Evolutionary conservation across 169 alveolate species (phyloP).

Genomic region (Plasmodium gallinaceum): DNA sequence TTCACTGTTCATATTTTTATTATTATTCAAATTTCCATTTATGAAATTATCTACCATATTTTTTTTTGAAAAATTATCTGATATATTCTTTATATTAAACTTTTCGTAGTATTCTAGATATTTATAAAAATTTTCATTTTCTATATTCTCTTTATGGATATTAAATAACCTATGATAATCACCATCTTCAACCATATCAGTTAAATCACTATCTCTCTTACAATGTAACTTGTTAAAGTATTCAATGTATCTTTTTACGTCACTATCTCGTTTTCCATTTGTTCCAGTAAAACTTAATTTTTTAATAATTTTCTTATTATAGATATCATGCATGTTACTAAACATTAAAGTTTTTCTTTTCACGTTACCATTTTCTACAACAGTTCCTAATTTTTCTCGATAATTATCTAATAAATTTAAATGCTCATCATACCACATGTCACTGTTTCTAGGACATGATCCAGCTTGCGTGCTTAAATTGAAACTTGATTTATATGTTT

Average conservation of each 20-base stretch:
- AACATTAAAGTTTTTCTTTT: constrained; percentile 47
- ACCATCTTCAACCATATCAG: constrained; percentile 33
- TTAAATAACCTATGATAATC: constrained; percentile 37
- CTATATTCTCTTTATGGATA: constrained; percentile 46
- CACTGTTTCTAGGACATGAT: constrained; percentile 15
- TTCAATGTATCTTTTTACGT: constrained; percentile 49
- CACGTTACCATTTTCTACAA: constrained; percentile 61
- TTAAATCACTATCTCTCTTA: constrained; percentile 24
- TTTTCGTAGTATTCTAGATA: constrained; percentile 52
- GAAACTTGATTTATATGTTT: neutral
- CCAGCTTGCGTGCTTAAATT: neutral
- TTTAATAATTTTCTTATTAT: neutral
- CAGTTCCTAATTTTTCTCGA: constrained; percentile 15
- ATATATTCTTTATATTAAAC: constrained; percentile 34
- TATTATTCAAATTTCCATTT: neutral
- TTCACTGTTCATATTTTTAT: neutral
- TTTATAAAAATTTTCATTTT: constrained; percentile 36
- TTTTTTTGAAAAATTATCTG: constrained; percentile 14
- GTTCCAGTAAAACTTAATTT: constrained; percentile 1
- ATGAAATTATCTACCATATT: neutral
- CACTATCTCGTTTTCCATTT: constrained; percentile 38
- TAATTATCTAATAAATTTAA: constrained; percentile 2
- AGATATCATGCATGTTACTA: constrained; percentile 27
- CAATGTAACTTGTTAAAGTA: constrained; percentile 41
- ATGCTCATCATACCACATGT: neutral